Percentiles rank a stretch among this genome's conserved stretches.
These are phyloP conservation scores for Trichoderma simmonsii DNA, from an alignment of 2,329 filamentous ascomycete species.

Conservation along the genomic window DNA sequence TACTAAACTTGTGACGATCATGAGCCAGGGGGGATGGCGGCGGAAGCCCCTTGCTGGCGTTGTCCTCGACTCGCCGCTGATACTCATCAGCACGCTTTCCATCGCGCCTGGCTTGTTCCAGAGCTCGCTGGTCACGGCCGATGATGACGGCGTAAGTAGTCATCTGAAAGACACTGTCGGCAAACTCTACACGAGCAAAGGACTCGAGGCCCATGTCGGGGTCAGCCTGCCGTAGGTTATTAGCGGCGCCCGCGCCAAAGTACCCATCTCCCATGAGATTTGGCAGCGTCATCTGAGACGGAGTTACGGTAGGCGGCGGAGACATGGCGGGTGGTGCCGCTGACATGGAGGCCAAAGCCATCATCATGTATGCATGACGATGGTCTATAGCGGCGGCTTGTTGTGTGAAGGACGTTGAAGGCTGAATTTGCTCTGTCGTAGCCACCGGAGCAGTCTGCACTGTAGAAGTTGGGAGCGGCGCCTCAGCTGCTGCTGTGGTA, in stretches of 20 bases:
- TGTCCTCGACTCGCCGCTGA: conserved; percentile 44
- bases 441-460: conserved; percentile 19
- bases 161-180: conserved; percentile 76
- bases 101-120: conserved; percentile 52
- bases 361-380: conserved; percentile 44
- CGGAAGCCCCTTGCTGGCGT: conserved; percentile 47
- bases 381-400: conserved; percentile 35
- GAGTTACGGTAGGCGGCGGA: conserved; percentile 44
- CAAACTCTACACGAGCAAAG: conserved; percentile 63
- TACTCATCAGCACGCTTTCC: conserved; percentile 48
- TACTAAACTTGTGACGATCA: conserved; percentile 55
- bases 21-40: conserved; percentile 49
- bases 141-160: conserved; percentile 70
- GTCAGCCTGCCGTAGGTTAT: conserved; percentile 35
- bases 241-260: conserved; percentile 29
- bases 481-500: conserved; percentile 4
- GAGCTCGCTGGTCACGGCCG: conserved; percentile 64
- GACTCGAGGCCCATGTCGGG: conserved; percentile 48
- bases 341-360: conserved; percentile 42
- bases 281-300: conserved; percentile 45
- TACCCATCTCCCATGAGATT: conserved; percentile 33
- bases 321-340: conserved; percentile 37
- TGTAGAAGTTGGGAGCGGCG: conserved; percentile 1
- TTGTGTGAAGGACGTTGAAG: conserved; percentile 35
- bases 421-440: conserved; percentile 28